These are phyloP conservation scores for Pogostemon cablin DNA, from an alignment of 257 asterid species.

Conservation along the genomic window DNA sequence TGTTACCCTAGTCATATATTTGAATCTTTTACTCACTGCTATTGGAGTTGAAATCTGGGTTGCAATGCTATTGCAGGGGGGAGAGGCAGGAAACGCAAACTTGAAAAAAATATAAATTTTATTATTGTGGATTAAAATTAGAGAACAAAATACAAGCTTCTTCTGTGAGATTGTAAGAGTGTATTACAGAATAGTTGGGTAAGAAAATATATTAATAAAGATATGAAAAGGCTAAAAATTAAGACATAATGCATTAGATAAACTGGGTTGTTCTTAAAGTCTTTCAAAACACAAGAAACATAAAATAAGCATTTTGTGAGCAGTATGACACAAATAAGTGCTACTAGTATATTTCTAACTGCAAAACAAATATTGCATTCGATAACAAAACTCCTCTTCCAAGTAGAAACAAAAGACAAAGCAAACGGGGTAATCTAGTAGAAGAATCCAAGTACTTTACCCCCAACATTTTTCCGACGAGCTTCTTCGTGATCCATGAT, in stretches of 20 bases:
- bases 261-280: too few relatives aligned
- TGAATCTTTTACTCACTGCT: constrained; percentile 20
- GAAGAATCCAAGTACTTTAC: constrained; percentile 12
- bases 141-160: too few relatives aligned
- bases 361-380: background rate
- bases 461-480: constrained; percentile 14
- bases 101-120: constrained; percentile 1
- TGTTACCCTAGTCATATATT: background rate
- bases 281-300: too few relatives aligned
- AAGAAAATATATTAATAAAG: too few relatives aligned
- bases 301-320: too few relatives aligned
- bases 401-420: background rate
- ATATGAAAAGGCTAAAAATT: too few relatives aligned
- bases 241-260: too few relatives aligned
- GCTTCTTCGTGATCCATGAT: constrained; percentile 15
- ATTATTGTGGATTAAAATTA: too few relatives aligned
- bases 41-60: constrained; percentile 28
- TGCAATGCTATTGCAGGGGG: constrained; percentile 44
- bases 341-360: too few relatives aligned
- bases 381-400: background rate
- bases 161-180: too few relatives aligned
- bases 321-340: too few relatives aligned
- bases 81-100: constrained; percentile 68
- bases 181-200: too few relatives aligned
- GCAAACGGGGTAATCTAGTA: background rate